Conservation (phyloP, 441 rosid species). For the Gossypium lobatum region DNA sequence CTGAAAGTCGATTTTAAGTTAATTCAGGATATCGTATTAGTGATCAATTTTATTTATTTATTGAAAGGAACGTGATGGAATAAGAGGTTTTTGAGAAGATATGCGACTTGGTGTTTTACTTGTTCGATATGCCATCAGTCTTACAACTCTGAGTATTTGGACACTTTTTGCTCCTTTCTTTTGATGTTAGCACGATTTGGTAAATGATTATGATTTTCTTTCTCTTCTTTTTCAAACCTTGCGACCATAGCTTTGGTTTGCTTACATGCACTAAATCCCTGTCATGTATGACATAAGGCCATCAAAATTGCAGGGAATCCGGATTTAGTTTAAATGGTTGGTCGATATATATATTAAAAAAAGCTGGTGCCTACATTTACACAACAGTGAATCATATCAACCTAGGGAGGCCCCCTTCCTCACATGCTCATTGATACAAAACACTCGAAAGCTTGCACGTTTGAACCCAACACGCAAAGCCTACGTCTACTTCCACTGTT, state of each 20-base stretch:
- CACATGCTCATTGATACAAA: not conserved
- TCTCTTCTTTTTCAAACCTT: not conserved
- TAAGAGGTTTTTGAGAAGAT: not conserved
- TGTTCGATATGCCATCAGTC: not conserved
- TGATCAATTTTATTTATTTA: too few species aligned
- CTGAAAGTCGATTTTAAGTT: not conserved
- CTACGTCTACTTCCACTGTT: conserved; percentile 42
- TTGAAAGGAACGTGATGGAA: not conserved
- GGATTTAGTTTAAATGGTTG: not conserved
- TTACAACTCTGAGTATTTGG: not conserved
- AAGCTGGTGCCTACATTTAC: conserved; percentile 22
- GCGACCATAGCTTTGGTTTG: not conserved
- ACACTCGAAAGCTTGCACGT: conserved; percentile 41
- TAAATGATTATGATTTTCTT: not conserved
- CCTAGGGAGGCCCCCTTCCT: conserved; percentile 20
- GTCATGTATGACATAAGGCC: conserved; percentile 16
- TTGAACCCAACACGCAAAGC: conserved; percentile 49
- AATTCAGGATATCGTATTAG: not conserved
- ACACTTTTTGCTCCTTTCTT: not conserved
- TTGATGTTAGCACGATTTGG: not conserved
- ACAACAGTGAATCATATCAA: conserved; percentile 43
- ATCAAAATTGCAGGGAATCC: conserved; percentile 24
- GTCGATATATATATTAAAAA: not conserved
- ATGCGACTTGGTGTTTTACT: not conserved
- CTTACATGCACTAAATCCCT: not conserved